Evolutionary conservation across 306 rosid species (phyloP).

Genomic region (Rosa rugosa): DNA sequence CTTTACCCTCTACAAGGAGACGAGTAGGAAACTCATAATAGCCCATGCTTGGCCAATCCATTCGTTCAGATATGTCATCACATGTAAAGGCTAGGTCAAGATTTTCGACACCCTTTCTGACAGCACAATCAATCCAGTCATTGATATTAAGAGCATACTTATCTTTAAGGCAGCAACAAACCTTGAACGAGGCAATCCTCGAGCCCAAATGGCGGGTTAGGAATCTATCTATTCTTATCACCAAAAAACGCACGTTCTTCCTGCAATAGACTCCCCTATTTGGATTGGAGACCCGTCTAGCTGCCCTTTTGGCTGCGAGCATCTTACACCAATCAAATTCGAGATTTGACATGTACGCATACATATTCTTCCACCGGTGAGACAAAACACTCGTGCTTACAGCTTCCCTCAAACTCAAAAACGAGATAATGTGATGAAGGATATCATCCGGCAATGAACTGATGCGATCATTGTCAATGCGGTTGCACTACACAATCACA

Average conservation of each 20-base stretch:
- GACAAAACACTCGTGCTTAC: slow-evolving; percentile 6
- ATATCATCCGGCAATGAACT: slow-evolving; percentile 21
- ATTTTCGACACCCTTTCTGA: slow-evolving; percentile 7
- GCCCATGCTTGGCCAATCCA: neutral
- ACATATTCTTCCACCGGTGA: slow-evolving; percentile 3
- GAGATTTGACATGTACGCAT: slow-evolving; percentile 1
- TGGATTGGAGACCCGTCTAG: neutral
- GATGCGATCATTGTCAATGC: neutral
- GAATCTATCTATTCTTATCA: neutral
- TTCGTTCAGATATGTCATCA: neutral
- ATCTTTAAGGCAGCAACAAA: slow-evolving; percentile 3
- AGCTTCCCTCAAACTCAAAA: slow-evolving; percentile 16
- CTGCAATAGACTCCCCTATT: neutral
- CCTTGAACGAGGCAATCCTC: slow-evolving; percentile 12
- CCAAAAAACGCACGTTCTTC: neutral
- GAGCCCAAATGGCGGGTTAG: neutral
- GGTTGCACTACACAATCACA: neutral
- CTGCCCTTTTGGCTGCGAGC: neutral
- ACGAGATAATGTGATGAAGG: slow-evolving; percentile 12
- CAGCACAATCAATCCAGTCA: slow-evolving; percentile 4
- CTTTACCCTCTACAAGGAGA: neutral
- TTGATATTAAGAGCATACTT: neutral
- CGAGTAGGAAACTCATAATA: slow-evolving; percentile 6
- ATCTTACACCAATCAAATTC: slow-evolving; percentile 13
- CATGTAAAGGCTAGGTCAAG: slow-evolving; percentile 7